Evolutionary conservation across 2,329 filamentous ascomycete species (phyloP).

Genomic region (Dryadomyces quercivorus): DNA sequence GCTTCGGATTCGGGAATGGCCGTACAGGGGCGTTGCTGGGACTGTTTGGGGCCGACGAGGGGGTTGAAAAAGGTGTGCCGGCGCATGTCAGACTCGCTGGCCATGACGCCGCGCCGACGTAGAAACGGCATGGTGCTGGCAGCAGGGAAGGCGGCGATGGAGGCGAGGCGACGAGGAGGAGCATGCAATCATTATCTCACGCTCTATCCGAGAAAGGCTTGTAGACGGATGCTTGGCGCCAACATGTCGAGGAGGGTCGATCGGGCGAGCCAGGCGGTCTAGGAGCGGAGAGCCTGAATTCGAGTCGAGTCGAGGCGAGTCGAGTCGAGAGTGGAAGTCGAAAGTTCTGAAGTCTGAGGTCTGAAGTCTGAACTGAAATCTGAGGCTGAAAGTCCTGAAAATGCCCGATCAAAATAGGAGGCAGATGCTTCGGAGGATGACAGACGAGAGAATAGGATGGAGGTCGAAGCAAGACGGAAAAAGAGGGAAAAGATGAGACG

Average conservation of each 20-base stretch:
- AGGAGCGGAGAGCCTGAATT: too few relatives aligned
- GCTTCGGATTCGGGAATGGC: conserved; percentile 10
- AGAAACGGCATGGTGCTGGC: conserved; percentile 42
- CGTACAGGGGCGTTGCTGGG: not conserved
- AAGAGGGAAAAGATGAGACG: not conserved
- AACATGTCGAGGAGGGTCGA: conserved; percentile 1
- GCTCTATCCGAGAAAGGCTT: not conserved
- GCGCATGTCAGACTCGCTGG: conserved; percentile 47
- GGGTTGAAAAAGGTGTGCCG: conserved; percentile 29
- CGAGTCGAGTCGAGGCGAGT: too few relatives aligned
- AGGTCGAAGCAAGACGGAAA: not conserved
- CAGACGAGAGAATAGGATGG: not conserved
- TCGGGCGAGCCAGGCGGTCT: too few relatives aligned
- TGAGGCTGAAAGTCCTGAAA: too few relatives aligned
- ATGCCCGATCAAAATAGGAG: too few relatives aligned
- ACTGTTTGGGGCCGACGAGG: conserved; percentile 8
- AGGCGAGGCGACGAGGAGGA: not conserved
- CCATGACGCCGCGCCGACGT: conserved; percentile 47
- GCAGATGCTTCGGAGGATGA: too few relatives aligned
- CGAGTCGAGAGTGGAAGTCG: too few relatives aligned
- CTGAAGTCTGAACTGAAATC: too few relatives aligned
- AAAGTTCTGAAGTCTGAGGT: too few relatives aligned
- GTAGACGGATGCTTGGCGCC: not conserved
- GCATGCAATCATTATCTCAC: conserved; percentile 2
- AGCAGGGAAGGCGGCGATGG: not conserved